Percentiles rank a stretch among this genome's conserved stretches.
Evolutionary conservation across 306 rosid genomes (phyloP).

Genomic region (Castanea sativa): DNA sequence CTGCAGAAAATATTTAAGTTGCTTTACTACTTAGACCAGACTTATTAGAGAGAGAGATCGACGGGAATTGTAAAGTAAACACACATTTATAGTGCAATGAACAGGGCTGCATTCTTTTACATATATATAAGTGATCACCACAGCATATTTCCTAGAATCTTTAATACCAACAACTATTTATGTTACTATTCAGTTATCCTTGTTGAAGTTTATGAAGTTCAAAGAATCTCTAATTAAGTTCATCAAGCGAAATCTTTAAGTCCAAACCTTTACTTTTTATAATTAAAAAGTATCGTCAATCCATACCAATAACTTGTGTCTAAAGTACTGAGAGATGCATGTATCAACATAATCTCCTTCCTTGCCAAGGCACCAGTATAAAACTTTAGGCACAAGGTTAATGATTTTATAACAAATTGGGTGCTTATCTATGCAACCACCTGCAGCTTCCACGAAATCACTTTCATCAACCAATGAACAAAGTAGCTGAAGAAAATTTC

Average conservation of each 20-base stretch:
- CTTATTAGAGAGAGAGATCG: background rate
- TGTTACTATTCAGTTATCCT: background rate
- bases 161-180: background rate
- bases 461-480: constrained; percentile 71
- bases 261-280: constrained; percentile 9
- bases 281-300: constrained; percentile 22
- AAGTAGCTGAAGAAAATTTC: constrained; percentile 67
- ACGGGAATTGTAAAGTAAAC: background rate
- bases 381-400: constrained; percentile 62
- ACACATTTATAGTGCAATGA: background rate
- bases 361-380: constrained; percentile 53
- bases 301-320: constrained; percentile 84
- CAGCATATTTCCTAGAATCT: background rate
- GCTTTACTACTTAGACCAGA: background rate
- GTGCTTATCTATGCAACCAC: constrained; percentile 36
- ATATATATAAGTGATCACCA: background rate
- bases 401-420: constrained; percentile 36
- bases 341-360: constrained; percentile 33
- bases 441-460: constrained; percentile 39
- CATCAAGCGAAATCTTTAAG: constrained; percentile 10
- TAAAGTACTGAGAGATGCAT: constrained; percentile 58
- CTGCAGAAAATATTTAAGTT: constrained; percentile 40
- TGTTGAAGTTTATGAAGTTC: background rate
- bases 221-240: background rate
- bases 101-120: background rate